A percentile compares a stretch with the other conserved stretches of the same genome.
Evolutionary conservation across 129 eudicot species (phyloP).

Genomic region (Apium graveolens): DNA sequence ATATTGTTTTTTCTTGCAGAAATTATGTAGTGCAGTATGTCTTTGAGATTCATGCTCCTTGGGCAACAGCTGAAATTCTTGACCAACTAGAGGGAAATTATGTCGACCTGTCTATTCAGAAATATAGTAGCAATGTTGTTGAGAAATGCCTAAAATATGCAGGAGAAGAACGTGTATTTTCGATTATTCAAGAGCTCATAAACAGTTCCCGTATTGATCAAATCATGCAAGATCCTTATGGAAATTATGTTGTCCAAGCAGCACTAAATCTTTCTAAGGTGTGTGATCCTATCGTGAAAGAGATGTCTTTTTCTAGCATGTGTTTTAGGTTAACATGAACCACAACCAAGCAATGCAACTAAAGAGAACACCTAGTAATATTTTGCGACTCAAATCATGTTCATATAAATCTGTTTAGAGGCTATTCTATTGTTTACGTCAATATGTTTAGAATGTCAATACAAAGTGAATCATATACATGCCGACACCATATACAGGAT

Average conservation of each 20-base stretch:
- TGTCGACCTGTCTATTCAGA: slow-evolving; percentile 49
- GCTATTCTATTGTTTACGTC: background rate
- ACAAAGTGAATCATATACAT: background rate
- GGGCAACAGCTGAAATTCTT: slow-evolving; percentile 43
- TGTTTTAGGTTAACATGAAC: background rate
- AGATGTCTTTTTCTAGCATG: background rate
- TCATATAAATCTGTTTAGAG: background rate
- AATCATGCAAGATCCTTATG: slow-evolving; percentile 57
- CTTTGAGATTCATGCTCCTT: slow-evolving; percentile 42
- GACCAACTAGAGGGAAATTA: slow-evolving; percentile 48
- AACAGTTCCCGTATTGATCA: slow-evolving; percentile 43
- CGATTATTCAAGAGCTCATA: slow-evolving; percentile 37
- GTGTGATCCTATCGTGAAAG: background rate
- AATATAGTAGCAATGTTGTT: slow-evolving; percentile 54
- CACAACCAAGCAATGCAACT: background rate
- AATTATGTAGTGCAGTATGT: slow-evolving; percentile 52
- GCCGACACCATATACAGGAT: background rate
- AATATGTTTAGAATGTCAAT: background rate
- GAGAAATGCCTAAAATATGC: slow-evolving; percentile 51
- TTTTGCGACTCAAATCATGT: background rate
- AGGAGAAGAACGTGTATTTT: slow-evolving; percentile 37
- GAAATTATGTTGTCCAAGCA: slow-evolving; percentile 52
- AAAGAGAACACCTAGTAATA: background rate
- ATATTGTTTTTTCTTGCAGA: slow-evolving; percentile 27
- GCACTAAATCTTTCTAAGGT: slow-evolving; percentile 53